Base-by-base conservation (phyloP, 1,139 yeast genomes). In the Nakaseomyces sp. region DNA sequence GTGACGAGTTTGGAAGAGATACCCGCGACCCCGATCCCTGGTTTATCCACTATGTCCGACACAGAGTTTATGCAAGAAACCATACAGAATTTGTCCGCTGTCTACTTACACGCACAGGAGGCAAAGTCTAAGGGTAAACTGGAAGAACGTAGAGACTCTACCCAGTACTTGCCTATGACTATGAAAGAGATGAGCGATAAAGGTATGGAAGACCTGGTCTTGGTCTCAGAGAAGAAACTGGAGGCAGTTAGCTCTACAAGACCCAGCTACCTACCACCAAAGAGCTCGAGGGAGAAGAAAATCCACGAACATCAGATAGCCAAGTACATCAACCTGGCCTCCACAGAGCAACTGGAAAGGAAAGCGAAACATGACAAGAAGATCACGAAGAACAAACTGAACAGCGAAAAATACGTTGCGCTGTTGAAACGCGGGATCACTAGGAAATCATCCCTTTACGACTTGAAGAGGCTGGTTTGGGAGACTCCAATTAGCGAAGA, bases 251-350 rank as follows among this genome's bases (percentile, higher is more conserved):
- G 73, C 20, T 67, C 66, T 5, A 68, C 76, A 0, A 63, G 78
- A 42, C 78, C 78, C 2, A 62, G 68, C 36, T 71, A 76, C 72
- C 53, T 72, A 24, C 78, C 78, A 7, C 77, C 77, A 9, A 73
- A 72, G 51, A 60, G 61, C 33, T 46, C 57, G 9, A 51, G 52
- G 2, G 78, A 73, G 49, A 59, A 64, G 18, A 53, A 56, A 41
- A 58, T 59, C 42, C 77, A 73, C 48, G 73, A 70, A 45, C 56
- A 55, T 20, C 70, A 70, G 46, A 67, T 72, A 39, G 55, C 62
- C 35, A 61, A 61, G 45, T 62, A 68, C 41, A 58, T 73, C 32
- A 61, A 65, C 30, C 52, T 51, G 48, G 64, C 68, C 22, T 64
- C 68, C 2, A 53, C 60, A 31, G 56, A 54, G 12, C 61, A 62